phyloP scores from a whole-genome alignment of 2,329 filamentous ascomycete genomes.

The Alternaria solani region DNA sequence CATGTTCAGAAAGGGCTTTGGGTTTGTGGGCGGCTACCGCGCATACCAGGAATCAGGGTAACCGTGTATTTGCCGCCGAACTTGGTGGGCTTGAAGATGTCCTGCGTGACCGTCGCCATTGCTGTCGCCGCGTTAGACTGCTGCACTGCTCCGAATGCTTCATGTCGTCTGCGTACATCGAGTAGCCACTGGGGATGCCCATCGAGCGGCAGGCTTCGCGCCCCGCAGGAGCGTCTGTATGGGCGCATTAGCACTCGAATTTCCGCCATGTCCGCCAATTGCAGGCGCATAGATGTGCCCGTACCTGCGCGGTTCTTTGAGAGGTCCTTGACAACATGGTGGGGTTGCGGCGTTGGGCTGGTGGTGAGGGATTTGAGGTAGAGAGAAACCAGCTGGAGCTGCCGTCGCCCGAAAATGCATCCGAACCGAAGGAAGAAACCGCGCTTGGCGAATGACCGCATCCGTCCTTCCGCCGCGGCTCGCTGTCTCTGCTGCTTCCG shows the following conservation, averaged over 20 bases:
- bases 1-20: constrained; percentile 31
- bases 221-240: constrained; percentile 65
- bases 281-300: constrained; percentile 26
- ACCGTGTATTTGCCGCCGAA: constrained; percentile 99
- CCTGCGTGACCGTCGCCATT: constrained; percentile 77
- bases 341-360: constrained; percentile 38
- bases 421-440: constrained; percentile 29
- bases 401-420: constrained; percentile 46
- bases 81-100: constrained; percentile 99
- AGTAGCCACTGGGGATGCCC: constrained; percentile 61
- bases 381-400: constrained; percentile 45
- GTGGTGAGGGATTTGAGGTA: constrained; percentile 48
- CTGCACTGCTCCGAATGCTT: constrained; percentile 2
- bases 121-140: constrained; percentile 34
- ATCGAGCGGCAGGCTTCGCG: constrained; percentile 57
- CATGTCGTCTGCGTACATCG: constrained; percentile 59
- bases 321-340: constrained; percentile 57
- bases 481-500: constrained; percentile 13
- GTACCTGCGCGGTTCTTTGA: constrained; percentile 59
- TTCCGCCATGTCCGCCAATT: constrained; percentile 33
- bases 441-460: constrained; percentile 42
- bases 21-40: constrained; percentile 27
- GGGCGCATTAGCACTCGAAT: constrained; percentile 35
- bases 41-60: constrained; percentile 89
- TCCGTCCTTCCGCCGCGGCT: constrained; percentile 32